phyloP scores from a whole-genome alignment of 306 rosid species.

The Sicyos edulis region DNA sequence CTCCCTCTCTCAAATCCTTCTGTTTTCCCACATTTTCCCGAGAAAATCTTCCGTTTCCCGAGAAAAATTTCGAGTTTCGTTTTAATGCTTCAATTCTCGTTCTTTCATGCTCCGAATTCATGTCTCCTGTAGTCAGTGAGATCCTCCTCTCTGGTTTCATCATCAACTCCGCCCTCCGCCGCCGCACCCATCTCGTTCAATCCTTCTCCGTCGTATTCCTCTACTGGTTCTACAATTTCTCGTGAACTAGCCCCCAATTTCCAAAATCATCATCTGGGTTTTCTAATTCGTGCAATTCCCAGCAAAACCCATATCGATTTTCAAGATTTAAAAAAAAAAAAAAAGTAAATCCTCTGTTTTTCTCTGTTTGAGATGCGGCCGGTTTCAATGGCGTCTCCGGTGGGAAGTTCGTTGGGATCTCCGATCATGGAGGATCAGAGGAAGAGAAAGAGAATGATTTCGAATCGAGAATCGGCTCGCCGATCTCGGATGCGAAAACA shows the following conservation, averaged over 20 bases:
- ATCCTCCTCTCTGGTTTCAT: slow-evolving; percentile 55
- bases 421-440: slow-evolving; percentile 39
- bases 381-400: slow-evolving; percentile 46
- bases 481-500: slow-evolving; percentile 72
- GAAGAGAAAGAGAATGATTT: slow-evolving; percentile 81
- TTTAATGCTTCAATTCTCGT: not conserved
- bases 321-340: too few relatives aligned
- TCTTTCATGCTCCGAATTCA: slow-evolving; percentile 35
- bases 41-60: too few relatives aligned
- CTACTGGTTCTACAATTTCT: slow-evolving; percentile 82
- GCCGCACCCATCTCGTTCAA: slow-evolving; percentile 74
- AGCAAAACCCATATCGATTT: not conserved
- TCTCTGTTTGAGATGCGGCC: not conserved
- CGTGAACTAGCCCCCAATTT: slow-evolving; percentile 29
- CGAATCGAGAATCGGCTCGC: slow-evolving; percentile 80
- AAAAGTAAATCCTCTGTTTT: too few relatives aligned
- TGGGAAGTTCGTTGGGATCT: slow-evolving; percentile 33
- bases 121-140: slow-evolving; percentile 66
- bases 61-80: not conserved
- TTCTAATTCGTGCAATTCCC: not conserved
- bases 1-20: too few relatives aligned
- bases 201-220: slow-evolving; percentile 93
- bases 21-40: not conserved
- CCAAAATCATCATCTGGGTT: not conserved
- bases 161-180: slow-evolving; percentile 60